Evolutionary conservation across 164 flowering plant genomes (phyloP).

Genomic region (Brasenia schreberi): DNA sequence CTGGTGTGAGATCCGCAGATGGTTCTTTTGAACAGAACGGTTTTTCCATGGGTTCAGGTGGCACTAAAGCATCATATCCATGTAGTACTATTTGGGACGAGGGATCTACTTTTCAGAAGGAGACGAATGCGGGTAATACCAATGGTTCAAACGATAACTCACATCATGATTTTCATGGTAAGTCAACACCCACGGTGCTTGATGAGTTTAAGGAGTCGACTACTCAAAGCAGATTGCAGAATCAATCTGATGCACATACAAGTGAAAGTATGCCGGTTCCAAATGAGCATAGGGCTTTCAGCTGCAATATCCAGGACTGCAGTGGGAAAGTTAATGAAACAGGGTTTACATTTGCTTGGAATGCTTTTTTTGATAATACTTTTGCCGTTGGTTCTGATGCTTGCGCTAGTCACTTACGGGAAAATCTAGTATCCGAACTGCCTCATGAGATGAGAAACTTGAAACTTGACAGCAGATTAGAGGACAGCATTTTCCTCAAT

Average conservation of each 20-base stretch:
- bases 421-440: constrained; percentile 9
- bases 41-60: neutral
- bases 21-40: neutral
- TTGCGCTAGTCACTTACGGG: constrained; percentile 1
- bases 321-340: neutral
- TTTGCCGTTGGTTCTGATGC: neutral
- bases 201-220: too few species aligned
- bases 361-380: neutral
- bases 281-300: neutral
- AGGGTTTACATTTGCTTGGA: neutral
- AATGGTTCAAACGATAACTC: too few species aligned
- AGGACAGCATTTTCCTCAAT: neutral
- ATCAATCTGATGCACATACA: neutral
- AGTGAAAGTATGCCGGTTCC: neutral
- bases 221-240: too few species aligned
- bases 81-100: too few species aligned
- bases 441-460: constrained; percentile 27
- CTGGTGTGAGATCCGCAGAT: neutral
- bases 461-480: constrained; percentile 8
- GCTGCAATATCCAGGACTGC: neutral
- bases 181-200: too few species aligned
- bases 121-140: too few species aligned
- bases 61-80: neutral
- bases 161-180: too few species aligned
- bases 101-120: too few species aligned